Conservation (phyloP, 2,329 filamentous ascomycete species). For the Paraconiothyrium sp. region DNA sequence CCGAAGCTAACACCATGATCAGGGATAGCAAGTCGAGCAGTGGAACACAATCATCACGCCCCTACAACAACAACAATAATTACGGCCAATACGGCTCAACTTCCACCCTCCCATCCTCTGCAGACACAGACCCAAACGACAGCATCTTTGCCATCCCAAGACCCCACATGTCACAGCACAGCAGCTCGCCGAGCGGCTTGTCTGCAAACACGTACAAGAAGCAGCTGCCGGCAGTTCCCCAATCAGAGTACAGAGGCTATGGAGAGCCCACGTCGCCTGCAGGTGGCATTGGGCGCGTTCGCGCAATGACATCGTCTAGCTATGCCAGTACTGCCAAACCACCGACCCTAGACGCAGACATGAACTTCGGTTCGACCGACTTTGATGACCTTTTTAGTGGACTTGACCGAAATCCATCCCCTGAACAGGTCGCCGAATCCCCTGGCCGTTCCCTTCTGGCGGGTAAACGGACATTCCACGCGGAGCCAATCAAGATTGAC, state of each 20-base stretch:
- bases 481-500: constrained; percentile 57
- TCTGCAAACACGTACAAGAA: constrained; percentile 36
- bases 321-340: constrained; percentile 61
- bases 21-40: constrained; percentile 54
- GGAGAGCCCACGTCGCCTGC: constrained; percentile 23
- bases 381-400: constrained; percentile 63
- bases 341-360: constrained; percentile 58
- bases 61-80: constrained; percentile 40
- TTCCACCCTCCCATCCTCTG: constrained; percentile 53
- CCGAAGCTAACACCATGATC: constrained; percentile 39
- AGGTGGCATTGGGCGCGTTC: constrained; percentile 25
- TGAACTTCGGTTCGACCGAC: constrained; percentile 49
- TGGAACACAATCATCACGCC: constrained; percentile 46
- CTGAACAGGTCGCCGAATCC: constrained; percentile 34
- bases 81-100: constrained; percentile 46
- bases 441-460: constrained; percentile 46
- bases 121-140: constrained; percentile 49
- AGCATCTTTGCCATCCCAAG: constrained; percentile 49
- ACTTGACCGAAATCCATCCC: constrained; percentile 41
- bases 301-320: constrained; percentile 60
- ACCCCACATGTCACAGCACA: constrained; percentile 40
- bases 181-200: constrained; percentile 39
- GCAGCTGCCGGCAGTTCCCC: constrained; percentile 39
- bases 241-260: constrained; percentile 32
- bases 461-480: constrained; percentile 47